These are phyloP conservation scores for Candolleomyces eurysporus DNA, from an alignment of 768 basidiomycete species.

Conservation along the genomic window DNA sequence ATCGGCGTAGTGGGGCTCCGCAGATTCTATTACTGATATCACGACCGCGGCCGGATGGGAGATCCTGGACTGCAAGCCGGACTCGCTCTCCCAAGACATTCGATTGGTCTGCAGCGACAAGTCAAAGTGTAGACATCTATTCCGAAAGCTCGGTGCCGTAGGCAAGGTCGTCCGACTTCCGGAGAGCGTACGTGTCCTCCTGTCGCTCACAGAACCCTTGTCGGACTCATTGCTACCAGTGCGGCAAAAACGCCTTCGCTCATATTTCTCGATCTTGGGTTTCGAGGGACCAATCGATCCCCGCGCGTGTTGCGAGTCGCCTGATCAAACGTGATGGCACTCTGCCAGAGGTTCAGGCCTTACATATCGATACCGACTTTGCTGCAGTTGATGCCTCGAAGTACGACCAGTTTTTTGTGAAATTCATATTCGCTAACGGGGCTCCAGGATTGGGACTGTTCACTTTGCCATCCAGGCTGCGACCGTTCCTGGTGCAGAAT, in stretches of 20 bases:
- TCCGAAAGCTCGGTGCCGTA: slow-evolving; percentile 25
- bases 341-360: slow-evolving; percentile 13
- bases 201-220: background rate
- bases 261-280: slow-evolving; percentile 18
- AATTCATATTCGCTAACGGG: too few relatives aligned
- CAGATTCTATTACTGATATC: slow-evolving; percentile 32
- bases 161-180: slow-evolving; percentile 37
- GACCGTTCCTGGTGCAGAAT: slow-evolving; percentile 13
- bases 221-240: slow-evolving; percentile 9
- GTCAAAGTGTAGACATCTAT: slow-evolving; percentile 21
- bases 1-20: slow-evolving; percentile 18
- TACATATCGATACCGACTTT: slow-evolving; percentile 18
- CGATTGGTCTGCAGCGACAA: slow-evolving; percentile 31
- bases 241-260: slow-evolving; percentile 19
- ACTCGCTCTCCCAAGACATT: slow-evolving; percentile 27
- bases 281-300: slow-evolving; percentile 18
- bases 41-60: slow-evolving; percentile 40
- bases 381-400: slow-evolving; percentile 10
- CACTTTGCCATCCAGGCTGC: slow-evolving; percentile 12
- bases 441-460: slow-evolving; percentile 3
- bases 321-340: slow-evolving; percentile 12
- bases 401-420: background rate
- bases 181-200: slow-evolving; percentile 23
- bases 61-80: slow-evolving; percentile 34
- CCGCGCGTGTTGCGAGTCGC: slow-evolving; percentile 8